Evolutionary conservation across 495 filamentous ascomycete genomes (phyloP).

Genomic region (Hypoxylon lienhwacheense): DNA sequence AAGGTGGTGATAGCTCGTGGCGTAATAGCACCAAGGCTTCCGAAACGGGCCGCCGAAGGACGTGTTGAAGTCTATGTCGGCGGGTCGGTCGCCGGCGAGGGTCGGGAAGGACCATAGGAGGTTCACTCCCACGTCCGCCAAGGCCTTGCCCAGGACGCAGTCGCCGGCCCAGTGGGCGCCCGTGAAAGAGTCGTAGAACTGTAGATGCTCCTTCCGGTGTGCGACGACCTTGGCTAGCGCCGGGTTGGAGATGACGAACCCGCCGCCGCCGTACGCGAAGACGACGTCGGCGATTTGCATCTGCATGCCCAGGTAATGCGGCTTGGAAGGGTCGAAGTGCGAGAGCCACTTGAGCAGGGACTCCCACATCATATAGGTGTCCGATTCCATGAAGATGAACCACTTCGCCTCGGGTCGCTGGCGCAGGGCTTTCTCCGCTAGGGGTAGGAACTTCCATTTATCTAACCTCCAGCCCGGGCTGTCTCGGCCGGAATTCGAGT

Average conservation of each 20-base stretch:
- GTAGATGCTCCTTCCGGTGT: slow-evolving; percentile 32
- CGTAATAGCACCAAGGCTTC: slow-evolving; percentile 54
- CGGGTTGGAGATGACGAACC: slow-evolving; percentile 55
- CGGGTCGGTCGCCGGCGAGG: slow-evolving; percentile 42
- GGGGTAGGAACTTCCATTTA: slow-evolving; percentile 69
- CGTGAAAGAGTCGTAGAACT: slow-evolving; percentile 39
- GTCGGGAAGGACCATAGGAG: slow-evolving; percentile 53
- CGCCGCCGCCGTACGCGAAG: slow-evolving; percentile 59
- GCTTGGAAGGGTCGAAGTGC: slow-evolving; percentile 47
- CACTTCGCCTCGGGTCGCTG: slow-evolving; percentile 56
- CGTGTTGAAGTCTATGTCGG: slow-evolving; percentile 47
- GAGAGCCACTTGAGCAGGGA: slow-evolving; percentile 56
- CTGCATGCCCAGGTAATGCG: slow-evolving; percentile 55
- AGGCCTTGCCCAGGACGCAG: slow-evolving; percentile 54
- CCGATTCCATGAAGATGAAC: slow-evolving; percentile 67
- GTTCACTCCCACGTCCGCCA: slow-evolving; percentile 45
- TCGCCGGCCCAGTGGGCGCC: slow-evolving; percentile 56
- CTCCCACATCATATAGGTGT: slow-evolving; percentile 63
- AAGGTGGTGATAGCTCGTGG: slow-evolving; percentile 55
- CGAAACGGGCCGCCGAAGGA: slow-evolving; percentile 46
- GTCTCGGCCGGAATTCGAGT: slow-evolving; percentile 36
- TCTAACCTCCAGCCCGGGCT: slow-evolving; percentile 58
- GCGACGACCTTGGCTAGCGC: slow-evolving; percentile 49
- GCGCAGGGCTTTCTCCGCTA: slow-evolving; percentile 55
- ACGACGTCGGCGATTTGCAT: slow-evolving; percentile 42